Evolutionary conservation across 2,329 filamentous ascomycete genomes (phyloP).

Genomic region (Clathrospora elynae): DNA sequence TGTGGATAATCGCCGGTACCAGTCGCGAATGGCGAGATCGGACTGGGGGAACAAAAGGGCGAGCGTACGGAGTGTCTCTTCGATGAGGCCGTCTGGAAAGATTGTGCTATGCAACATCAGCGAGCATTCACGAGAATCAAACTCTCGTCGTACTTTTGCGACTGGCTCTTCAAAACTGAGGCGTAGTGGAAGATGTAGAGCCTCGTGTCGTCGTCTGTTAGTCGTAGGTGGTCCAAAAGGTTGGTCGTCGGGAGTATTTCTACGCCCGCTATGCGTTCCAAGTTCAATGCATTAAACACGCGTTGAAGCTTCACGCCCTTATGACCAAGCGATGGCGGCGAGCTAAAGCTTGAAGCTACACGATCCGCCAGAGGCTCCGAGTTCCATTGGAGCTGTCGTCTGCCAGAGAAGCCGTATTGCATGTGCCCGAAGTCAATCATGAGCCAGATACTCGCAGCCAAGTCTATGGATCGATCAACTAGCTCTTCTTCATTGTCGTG

Average conservation of each 20-base stretch:
- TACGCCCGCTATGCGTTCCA: constrained; percentile 46
- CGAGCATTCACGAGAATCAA: neutral
- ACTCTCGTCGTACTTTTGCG: constrained; percentile 18
- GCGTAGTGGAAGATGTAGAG: constrained; percentile 52
- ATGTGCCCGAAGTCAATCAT: constrained; percentile 21
- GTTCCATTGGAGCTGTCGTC: constrained; percentile 12
- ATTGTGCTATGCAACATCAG: constrained; percentile 18
- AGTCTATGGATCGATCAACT: constrained; percentile 21
- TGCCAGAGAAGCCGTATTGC: constrained; percentile 14
- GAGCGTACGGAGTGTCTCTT: constrained; percentile 49
- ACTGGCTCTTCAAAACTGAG: constrained; percentile 39
- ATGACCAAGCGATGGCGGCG: constrained; percentile 4
- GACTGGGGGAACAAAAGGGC: constrained; percentile 46
- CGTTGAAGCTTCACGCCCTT: constrained; percentile 16
- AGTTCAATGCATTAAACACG: constrained; percentile 23
- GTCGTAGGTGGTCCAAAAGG: constrained; percentile 50
- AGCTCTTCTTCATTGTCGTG: constrained; percentile 15
- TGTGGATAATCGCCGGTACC: constrained; percentile 16
- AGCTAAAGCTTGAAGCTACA: too few species aligned
- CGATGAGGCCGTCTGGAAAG: constrained; percentile 38
- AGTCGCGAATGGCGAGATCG: constrained; percentile 28
- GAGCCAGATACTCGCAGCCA: constrained; percentile 16
- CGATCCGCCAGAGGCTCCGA: constrained; percentile 5
- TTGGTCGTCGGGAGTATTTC: constrained; percentile 50
- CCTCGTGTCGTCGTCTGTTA: constrained; percentile 49